Evolutionary conservation across 805 yeast species (phyloP), one percentile per base, ranked within the genome.

Genomic region (Zygosaccharomyces bailii): DNA sequence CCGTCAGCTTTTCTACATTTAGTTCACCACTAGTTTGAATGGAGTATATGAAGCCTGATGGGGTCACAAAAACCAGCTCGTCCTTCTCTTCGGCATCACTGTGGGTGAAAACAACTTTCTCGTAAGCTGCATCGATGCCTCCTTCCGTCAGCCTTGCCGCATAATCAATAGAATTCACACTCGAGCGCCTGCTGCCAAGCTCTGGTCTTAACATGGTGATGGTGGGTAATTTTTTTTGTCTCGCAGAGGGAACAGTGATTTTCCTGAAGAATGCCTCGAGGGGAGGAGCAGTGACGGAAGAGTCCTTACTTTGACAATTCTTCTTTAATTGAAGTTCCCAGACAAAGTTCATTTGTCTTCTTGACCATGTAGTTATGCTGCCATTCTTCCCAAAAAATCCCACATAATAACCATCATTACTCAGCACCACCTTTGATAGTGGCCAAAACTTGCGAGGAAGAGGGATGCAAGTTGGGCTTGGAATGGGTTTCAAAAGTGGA

Each of bases 241-340:
- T 48, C 39, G 70, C 69, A 0, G 76, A 75, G 3, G 79, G 76
- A 1, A 57, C 51, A 0, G 84, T 78, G 46, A 69, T 74, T 44
- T 69, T 73, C 48, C 89, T 70, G 65, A 81, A 83, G 54, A 80
- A 83, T 0, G 82, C 65, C 45, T 79, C 84, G 39, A 80, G 61
- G 5, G 80, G 76, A 9, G 32, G 31, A 4, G 61, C 60, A 40
- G 46, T 50, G 33, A 57, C 56, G 5, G 61, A 65, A 24, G 73
- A 65, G 24, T 66, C 72, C 2, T 72, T 68, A 5, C 52, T 11
- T 11, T 54, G 53, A 18, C 27, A 14, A 5, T 32, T 17, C 23
- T 38, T 23, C 24, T 46, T 47, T 20, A 75, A 50, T 17, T 68
- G 60, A 18, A 72, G 56, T 39, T 74, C 72, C 86, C 86, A 82